phyloP scores from a whole-genome alignment of 176 grass and related monocot species.

The Musa beccarii region DNA sequence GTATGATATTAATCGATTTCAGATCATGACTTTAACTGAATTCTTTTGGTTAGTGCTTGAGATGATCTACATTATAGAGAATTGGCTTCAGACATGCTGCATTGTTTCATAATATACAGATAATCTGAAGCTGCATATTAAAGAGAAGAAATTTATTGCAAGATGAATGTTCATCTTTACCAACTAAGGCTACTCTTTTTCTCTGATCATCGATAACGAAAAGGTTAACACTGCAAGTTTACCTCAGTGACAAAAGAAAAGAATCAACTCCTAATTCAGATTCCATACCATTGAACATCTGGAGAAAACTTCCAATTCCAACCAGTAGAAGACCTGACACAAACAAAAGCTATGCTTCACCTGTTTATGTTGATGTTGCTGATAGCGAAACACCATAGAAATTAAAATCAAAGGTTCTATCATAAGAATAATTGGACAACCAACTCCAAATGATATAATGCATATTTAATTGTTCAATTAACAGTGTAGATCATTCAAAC shows the following conservation, averaged over 20 bases:
- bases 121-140: background rate
- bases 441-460: background rate
- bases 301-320: background rate
- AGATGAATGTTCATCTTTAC: background rate
- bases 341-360: background rate
- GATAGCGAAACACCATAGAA: background rate
- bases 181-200: background rate
- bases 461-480: background rate
- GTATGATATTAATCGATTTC: too few relatives aligned
- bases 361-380: too few relatives aligned
- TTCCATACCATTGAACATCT: background rate
- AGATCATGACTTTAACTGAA: too few relatives aligned
- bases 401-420: background rate
- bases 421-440: background rate
- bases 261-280: background rate
- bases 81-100: background rate
- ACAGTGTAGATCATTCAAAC: too few relatives aligned
- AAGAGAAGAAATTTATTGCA: background rate
- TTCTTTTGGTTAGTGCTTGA: too few relatives aligned
- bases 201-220: too few relatives aligned
- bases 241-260: background rate
- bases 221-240: too few relatives aligned
- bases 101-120: background rate
- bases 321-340: conserved; percentile 6
- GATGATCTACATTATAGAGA: background rate